phyloP scores from a whole-genome alignment of 495 filamentous ascomycete species.

The Neurospora sp. region DNA sequence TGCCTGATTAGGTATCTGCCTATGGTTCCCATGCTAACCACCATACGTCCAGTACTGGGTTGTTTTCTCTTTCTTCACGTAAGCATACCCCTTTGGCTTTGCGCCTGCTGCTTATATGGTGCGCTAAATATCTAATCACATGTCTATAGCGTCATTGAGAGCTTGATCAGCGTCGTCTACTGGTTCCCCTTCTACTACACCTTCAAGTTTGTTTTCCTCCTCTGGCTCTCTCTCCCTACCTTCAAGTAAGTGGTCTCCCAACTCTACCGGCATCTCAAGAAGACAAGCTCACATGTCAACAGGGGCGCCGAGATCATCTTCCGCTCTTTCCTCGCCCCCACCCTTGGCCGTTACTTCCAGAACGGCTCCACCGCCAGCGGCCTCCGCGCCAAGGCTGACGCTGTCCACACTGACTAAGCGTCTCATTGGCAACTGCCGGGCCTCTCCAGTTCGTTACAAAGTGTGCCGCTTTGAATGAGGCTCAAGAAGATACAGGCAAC shows the following conservation, averaged over 20 bases:
- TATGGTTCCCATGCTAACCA: slow-evolving; percentile 15
- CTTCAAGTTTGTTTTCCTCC: slow-evolving; percentile 94
- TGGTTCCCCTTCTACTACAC: slow-evolving; percentile 99
- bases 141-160: slow-evolving; percentile 64
- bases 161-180: slow-evolving; percentile 86
- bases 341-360: slow-evolving; percentile 84
- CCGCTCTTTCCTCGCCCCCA: slow-evolving; percentile 85
- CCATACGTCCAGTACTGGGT: slow-evolving; percentile 77
- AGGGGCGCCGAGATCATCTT: slow-evolving; percentile 96
- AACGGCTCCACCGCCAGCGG: slow-evolving; percentile 69
- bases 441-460: slow-evolving; percentile 7
- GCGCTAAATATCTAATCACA: slow-evolving; percentile 3
- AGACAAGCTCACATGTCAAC: slow-evolving; percentile 1
- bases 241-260: slow-evolving; percentile 57
- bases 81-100: slow-evolving; percentile 14
- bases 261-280: not conserved
- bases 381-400: slow-evolving; percentile 84
- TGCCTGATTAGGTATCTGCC: not conserved
- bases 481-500: not conserved
- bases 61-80: slow-evolving; percentile 85
- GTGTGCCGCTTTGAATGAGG: slow-evolving; percentile 14
- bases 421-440: not conserved
- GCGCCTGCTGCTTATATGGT: not conserved
- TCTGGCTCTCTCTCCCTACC: slow-evolving; percentile 95
- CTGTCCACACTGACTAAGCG: slow-evolving; percentile 50